These are phyloP conservation scores for Aurifilum marmelostoma DNA, from an alignment of 2,329 filamentous ascomycete species.

Conservation along the genomic window DNA sequence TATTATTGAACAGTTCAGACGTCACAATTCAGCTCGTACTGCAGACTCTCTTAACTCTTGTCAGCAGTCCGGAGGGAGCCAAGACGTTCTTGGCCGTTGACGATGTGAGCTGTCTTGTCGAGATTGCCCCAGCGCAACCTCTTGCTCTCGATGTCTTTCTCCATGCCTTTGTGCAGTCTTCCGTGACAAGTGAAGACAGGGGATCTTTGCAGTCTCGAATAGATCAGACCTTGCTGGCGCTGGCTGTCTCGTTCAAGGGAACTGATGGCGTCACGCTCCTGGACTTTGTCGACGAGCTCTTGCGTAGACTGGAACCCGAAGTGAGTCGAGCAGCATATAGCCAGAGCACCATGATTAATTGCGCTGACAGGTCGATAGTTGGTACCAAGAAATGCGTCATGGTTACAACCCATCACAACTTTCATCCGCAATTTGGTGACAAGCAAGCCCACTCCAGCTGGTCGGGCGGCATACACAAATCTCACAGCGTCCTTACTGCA, in stretches of 20 bases:
- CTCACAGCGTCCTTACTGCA: slow-evolving; percentile 61
- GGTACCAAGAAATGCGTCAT: slow-evolving; percentile 53
- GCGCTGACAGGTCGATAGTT: slow-evolving; percentile 41
- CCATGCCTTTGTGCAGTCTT: slow-evolving; percentile 59
- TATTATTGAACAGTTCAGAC: slow-evolving; percentile 45
- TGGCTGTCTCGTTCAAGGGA: slow-evolving; percentile 58
- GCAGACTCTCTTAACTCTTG: slow-evolving; percentile 60
- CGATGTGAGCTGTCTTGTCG: slow-evolving; percentile 58
- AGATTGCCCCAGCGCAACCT: slow-evolving; percentile 58
- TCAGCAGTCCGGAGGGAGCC: slow-evolving; percentile 56
- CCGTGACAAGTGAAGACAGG: slow-evolving; percentile 39
- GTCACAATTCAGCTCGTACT: slow-evolving; percentile 58
- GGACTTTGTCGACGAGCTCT: slow-evolving; percentile 56
- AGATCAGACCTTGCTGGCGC: slow-evolving; percentile 48
- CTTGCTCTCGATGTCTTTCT: slow-evolving; percentile 59
- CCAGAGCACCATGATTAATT: not conserved
- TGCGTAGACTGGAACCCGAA: slow-evolving; percentile 52
- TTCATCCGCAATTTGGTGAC: slow-evolving; percentile 58
- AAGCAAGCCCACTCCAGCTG: slow-evolving; percentile 57
- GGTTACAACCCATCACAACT: slow-evolving; percentile 52
- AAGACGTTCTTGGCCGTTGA: slow-evolving; percentile 50
- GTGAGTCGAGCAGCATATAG: slow-evolving; percentile 40
- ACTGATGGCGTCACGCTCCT: slow-evolving; percentile 65
- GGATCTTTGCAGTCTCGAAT: slow-evolving; percentile 45
- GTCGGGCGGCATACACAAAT: slow-evolving; percentile 62